phyloP scores from a whole-genome alignment of 1,284 basidiomycete species.

The Waitea zeae region DNA sequence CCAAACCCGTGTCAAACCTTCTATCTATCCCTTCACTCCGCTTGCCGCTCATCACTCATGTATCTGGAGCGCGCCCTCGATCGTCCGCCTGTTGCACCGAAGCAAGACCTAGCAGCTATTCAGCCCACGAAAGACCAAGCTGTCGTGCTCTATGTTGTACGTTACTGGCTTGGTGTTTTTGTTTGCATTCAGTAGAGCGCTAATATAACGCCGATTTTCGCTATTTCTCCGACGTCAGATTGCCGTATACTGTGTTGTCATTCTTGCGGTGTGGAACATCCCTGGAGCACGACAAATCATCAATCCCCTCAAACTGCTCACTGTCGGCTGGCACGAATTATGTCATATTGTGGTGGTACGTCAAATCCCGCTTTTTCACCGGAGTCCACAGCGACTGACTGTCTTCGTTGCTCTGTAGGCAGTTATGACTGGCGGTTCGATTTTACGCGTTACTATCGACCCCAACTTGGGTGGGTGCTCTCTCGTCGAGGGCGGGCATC shows the following conservation, averaged over 20 bases:
- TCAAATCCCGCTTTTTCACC: conserved; percentile 5
- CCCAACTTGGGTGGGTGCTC: conserved; percentile 68
- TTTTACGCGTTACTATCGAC: conserved; percentile 64
- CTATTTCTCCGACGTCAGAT: too few relatives aligned
- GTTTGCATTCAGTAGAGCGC: background rate
- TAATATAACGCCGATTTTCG: conserved; percentile 2
- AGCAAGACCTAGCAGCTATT: background rate
- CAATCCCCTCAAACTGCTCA: conserved; percentile 66
- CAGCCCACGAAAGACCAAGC: conserved; percentile 1
- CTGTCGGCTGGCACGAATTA: conserved; percentile 74
- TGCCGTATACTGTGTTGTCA: conserved; percentile 62
- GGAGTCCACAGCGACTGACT: background rate
- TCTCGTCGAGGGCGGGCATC: conserved; percentile 55
- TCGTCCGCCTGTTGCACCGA: background rate
- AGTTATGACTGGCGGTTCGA: conserved; percentile 57
- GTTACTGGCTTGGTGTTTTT: too few relatives aligned
- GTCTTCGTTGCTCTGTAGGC: conserved; percentile 24
- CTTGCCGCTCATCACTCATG: too few relatives aligned
- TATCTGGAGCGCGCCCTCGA: too few relatives aligned
- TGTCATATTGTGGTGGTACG: conserved; percentile 61
- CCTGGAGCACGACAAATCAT: conserved; percentile 58
- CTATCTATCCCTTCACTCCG: too few relatives aligned
- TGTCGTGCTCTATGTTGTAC: conserved; percentile 59
- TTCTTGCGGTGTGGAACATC: conserved; percentile 70
- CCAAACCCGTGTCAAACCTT: too few relatives aligned